These are phyloP conservation scores for Globisporangium spiculum DNA, from an alignment of 352 stramenopile species.

Conservation along the genomic window DNA sequence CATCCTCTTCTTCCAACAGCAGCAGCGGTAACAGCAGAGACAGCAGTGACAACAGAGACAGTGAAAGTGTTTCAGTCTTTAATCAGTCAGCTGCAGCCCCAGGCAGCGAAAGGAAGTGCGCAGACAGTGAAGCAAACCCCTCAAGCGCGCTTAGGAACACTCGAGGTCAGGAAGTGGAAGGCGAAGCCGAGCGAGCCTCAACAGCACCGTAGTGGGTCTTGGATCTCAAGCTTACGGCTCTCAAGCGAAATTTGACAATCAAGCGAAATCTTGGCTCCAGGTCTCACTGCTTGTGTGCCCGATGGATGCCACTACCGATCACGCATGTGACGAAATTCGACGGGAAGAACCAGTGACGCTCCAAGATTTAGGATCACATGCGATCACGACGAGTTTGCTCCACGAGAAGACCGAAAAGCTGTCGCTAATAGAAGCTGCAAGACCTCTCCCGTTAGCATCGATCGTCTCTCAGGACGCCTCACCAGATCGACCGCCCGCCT, in stretches of 20 bases:
- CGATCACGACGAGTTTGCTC: neutral
- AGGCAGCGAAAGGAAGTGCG: neutral
- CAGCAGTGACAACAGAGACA: neutral
- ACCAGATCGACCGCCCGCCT: no score
- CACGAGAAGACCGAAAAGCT: neutral
- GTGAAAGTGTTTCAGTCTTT: neutral
- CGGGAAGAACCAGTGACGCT: neutral
- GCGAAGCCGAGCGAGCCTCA: no score
- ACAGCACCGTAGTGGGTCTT: no score
- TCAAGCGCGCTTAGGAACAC: neutral
- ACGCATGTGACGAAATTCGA: neutral
- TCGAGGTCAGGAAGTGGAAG: no score
- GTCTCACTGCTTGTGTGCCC: no score
- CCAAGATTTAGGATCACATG: neutral
- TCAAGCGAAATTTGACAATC: no score
- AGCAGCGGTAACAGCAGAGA: neutral
- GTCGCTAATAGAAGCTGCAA: neutral
- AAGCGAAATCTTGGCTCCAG: no score
- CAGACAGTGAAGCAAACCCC: neutral
- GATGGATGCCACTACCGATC: neutral
- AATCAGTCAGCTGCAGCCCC: neutral
- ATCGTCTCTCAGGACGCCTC: no score
- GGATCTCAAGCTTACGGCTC: no score
- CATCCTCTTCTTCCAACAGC: neutral
- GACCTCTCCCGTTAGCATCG: neutral